Evolutionary conservation across 78 protist genomes (phyloP).

Genomic region (slime mould (Dictyostelium discoideum)): DNA sequence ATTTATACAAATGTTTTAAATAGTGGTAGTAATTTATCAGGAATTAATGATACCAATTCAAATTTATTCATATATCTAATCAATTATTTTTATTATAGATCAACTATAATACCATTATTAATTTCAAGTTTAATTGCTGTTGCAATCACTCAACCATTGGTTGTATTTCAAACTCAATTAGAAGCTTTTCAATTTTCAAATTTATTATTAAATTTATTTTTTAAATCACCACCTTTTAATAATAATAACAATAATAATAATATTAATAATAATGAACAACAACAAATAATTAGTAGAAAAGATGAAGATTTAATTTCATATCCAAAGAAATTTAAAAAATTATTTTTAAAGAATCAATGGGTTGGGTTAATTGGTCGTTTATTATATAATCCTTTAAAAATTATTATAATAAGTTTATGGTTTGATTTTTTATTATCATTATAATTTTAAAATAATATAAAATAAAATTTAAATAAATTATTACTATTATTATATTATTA

Average conservation of each 20-base stretch:
- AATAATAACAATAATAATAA: background rate
- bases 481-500: background rate
- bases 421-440: conserved; percentile 32
- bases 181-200: conserved; percentile 28
- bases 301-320: background rate
- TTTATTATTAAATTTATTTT: background rate
- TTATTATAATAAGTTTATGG: conserved; percentile 42
- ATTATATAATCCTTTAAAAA: conserved; percentile 8
- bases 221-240: background rate
- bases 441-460: background rate
- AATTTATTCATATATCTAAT: background rate
- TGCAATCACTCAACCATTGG: background rate
- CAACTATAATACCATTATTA: conserved; percentile 29
- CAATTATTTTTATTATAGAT: conserved; percentile 34
- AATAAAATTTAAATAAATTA: background rate
- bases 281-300: background rate
- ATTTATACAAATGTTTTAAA: background rate
- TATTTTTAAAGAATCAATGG: background rate
- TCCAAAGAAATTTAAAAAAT: conserved; percentile 3
- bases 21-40: background rate
- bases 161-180: conserved; percentile 47
- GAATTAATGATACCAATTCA: background rate
- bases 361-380: conserved; percentile 43
- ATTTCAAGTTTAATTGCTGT: conserved; percentile 40
- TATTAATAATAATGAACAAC: background rate